phyloP scores from a whole-genome alignment of 2,329 filamentous ascomycete genomes.

The Cladophialophora immunda region DNA sequence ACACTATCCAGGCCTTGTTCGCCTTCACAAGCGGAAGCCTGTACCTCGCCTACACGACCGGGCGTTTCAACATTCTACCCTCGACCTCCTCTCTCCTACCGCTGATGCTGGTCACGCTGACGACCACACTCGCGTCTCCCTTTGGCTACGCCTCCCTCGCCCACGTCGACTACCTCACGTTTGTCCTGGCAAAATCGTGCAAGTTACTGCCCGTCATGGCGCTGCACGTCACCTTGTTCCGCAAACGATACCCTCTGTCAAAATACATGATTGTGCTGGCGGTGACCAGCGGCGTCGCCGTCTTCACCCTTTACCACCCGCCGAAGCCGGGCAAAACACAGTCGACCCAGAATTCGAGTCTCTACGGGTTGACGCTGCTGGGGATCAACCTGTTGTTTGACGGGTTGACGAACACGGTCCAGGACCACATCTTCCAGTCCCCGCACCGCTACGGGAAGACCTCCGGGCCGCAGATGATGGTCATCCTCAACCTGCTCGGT shows the following conservation, averaged over 20 bases:
- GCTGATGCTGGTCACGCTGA: slow-evolving; percentile 84
- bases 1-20: slow-evolving; percentile 92
- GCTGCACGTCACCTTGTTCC: slow-evolving; percentile 90
- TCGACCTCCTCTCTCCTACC: slow-evolving; percentile 76
- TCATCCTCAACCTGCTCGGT: slow-evolving; percentile 89
- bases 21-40: slow-evolving; percentile 81
- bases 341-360: slow-evolving; percentile 64
- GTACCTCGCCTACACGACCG: slow-evolving; percentile 77
- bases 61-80: slow-evolving; percentile 73
- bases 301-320: slow-evolving; percentile 88
- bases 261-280: slow-evolving; percentile 94
- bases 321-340: slow-evolving; percentile 63
- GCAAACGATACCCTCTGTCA: slow-evolving; percentile 87
- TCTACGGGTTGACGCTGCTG: slow-evolving; percentile 77
- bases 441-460: slow-evolving; percentile 74
- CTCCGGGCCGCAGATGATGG: slow-evolving; percentile 98
- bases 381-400: slow-evolving; percentile 93
- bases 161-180: slow-evolving; percentile 98
- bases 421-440: slow-evolving; percentile 88
- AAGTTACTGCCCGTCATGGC: slow-evolving; percentile 99
- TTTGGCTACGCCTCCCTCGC: slow-evolving; percentile 93
- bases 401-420: slow-evolving; percentile 93
- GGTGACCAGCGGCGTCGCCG: slow-evolving; percentile 89
- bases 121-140: slow-evolving; percentile 87
- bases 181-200: slow-evolving; percentile 96